Evolutionary conservation across 768 basidiomycete genomes (phyloP).

Genomic region (Russula olivacea): DNA sequence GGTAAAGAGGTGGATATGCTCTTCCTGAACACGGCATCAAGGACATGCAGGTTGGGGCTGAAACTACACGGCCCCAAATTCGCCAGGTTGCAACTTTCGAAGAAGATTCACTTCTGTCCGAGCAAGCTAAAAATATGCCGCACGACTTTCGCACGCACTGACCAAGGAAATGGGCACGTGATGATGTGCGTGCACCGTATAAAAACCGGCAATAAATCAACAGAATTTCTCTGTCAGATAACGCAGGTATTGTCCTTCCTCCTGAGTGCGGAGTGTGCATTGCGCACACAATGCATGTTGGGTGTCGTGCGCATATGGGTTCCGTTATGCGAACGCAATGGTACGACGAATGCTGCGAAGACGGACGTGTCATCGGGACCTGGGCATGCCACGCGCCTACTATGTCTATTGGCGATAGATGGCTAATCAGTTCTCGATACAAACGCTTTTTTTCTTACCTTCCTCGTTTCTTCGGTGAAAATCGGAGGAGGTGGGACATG

Average conservation of each 20-base stretch:
- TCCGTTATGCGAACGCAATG: slow-evolving; percentile 14
- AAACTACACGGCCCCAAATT: slow-evolving; percentile 50
- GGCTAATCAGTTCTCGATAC: slow-evolving; percentile 72
- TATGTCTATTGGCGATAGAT: slow-evolving; percentile 38
- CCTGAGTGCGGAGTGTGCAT: slow-evolving; percentile 8
- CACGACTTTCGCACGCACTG: slow-evolving; percentile 43
- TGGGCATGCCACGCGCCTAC: slow-evolving; percentile 67
- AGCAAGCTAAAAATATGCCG: neutral
- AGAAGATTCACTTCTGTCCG: slow-evolving; percentile 22
- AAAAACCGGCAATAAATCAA: slow-evolving; percentile 15
- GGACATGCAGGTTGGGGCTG: slow-evolving; percentile 29
- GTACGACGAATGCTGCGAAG: slow-evolving; percentile 41
- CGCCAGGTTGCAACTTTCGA: slow-evolving; percentile 71
- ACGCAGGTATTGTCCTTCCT: slow-evolving; percentile 9
- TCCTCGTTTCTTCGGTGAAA: neutral
- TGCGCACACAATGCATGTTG: neutral
- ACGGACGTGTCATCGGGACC: slow-evolving; percentile 40
- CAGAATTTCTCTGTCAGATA: neutral
- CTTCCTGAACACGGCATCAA: slow-evolving; percentile 56
- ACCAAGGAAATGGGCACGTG: slow-evolving; percentile 33
- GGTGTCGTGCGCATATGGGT: slow-evolving; percentile 24
- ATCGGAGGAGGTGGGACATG: neutral
- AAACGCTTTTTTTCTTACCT: slow-evolving; percentile 25
- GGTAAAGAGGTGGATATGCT: slow-evolving; percentile 52
- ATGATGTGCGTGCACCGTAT: neutral